Percentiles rank a stretch among this genome's conserved stretches.
phyloP scores from a whole-genome alignment of 257 asterid genomes.

The Nicotiana obtusifolia region DNA sequence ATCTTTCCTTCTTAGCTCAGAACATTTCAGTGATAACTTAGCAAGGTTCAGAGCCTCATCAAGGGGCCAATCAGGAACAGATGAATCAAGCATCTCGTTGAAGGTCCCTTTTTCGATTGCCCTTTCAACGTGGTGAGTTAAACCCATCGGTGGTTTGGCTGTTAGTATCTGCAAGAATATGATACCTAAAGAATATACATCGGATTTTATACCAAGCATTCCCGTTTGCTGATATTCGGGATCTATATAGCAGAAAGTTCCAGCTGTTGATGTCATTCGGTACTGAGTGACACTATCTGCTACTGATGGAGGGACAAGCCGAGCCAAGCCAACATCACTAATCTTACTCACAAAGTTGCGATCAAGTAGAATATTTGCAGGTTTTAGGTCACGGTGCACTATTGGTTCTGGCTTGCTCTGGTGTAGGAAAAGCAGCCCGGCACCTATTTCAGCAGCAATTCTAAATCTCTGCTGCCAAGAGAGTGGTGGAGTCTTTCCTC shows the following conservation, averaged over 20 bases:
- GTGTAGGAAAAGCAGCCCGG: constrained; percentile 85
- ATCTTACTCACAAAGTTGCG: constrained; percentile 83
- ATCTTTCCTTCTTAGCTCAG: constrained; percentile 82
- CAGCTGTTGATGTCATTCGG: constrained; percentile 89
- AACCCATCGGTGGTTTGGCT: constrained; percentile 76
- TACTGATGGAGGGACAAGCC: constrained; percentile 89
- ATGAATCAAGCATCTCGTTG: constrained; percentile 52
- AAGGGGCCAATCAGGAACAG: constrained; percentile 69
- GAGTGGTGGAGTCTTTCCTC: constrained; percentile 59
- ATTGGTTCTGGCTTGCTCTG: constrained; percentile 93
- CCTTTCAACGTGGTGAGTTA: constrained; percentile 70
- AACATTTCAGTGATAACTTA: constrained; percentile 51
- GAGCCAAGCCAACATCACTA: constrained; percentile 84
- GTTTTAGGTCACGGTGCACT: constrained; percentile 87
- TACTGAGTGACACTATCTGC: constrained; percentile 84
- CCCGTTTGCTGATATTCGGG: constrained; percentile 98
- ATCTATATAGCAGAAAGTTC: constrained; percentile 93
- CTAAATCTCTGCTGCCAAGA: constrained; percentile 84
- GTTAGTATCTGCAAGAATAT: constrained; percentile 77
- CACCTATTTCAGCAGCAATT: constrained; percentile 78
- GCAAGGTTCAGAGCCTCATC: constrained; percentile 70
- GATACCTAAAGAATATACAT: constrained; percentile 77
- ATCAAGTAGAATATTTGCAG: constrained; percentile 78
- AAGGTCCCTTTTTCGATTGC: constrained; percentile 66
- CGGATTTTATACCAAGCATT: constrained; percentile 95